Conservation (phyloP, 2,329 filamentous ascomycete genomes). For the Zasmidium citrigriseum region DNA sequence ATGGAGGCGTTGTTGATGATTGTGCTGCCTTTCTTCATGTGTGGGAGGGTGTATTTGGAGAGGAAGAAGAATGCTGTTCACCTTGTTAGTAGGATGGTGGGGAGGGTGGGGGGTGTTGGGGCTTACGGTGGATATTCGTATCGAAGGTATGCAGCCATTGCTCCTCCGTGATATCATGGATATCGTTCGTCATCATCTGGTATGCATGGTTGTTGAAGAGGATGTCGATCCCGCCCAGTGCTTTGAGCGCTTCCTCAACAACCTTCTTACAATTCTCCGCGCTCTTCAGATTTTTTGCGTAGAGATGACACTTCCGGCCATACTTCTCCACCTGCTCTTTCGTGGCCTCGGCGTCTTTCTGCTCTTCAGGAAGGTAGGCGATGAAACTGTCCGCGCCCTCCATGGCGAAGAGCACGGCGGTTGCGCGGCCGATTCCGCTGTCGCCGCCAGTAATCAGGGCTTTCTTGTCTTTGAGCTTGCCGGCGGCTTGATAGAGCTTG, state of each 20-base stretch:
- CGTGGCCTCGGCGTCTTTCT: slow-evolving; percentile 74
- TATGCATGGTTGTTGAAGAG: slow-evolving; percentile 72
- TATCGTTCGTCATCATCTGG: slow-evolving; percentile 73
- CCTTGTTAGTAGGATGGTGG: slow-evolving; percentile 1
- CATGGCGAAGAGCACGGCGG: slow-evolving; percentile 76
- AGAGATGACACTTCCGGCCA: slow-evolving; percentile 65
- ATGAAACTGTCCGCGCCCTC: slow-evolving; percentile 77
- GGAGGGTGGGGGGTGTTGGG: neutral
- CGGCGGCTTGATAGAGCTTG: slow-evolving; percentile 71
- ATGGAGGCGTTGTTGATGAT: slow-evolving; percentile 88
- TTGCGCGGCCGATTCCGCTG: slow-evolving; percentile 74
- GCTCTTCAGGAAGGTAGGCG: slow-evolving; percentile 72
- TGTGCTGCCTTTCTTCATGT: slow-evolving; percentile 71
- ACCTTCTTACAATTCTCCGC: slow-evolving; percentile 69
- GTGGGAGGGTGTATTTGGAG: slow-evolving; percentile 72
- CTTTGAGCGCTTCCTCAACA: slow-evolving; percentile 65
- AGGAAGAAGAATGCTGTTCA: slow-evolving; percentile 67
- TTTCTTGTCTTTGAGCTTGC: slow-evolving; percentile 73
- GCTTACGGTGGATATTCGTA: slow-evolving; percentile 70
- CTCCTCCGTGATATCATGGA: slow-evolving; percentile 71
- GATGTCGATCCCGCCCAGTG: slow-evolving; percentile 71
- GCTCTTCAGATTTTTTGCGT: slow-evolving; percentile 65
- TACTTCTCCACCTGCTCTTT: slow-evolving; percentile 68
- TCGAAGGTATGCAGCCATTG: slow-evolving; percentile 81
- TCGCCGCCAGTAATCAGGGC: slow-evolving; percentile 82